These are phyloP conservation scores for Tylopilus subfusipes DNA, from an alignment of 768 basidiomycete genomes.

Conservation along the genomic window DNA sequence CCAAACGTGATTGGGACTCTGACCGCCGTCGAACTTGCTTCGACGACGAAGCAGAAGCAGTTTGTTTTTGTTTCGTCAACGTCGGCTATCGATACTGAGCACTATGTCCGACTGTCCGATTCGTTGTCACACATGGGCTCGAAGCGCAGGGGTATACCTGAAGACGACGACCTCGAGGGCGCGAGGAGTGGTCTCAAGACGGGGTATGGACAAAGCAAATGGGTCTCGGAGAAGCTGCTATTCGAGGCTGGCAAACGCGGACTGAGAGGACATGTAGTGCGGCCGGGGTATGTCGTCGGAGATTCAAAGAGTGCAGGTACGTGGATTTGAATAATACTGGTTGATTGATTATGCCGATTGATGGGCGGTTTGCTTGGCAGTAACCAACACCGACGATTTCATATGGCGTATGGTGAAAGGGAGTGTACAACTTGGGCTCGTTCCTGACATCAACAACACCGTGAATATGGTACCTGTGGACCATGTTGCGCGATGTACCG, in stretches of 20 bases:
- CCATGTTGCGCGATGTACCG: slow-evolving; percentile 82
- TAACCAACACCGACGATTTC: slow-evolving; percentile 99
- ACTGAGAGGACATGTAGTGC: slow-evolving; percentile 77
- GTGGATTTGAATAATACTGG: slow-evolving; percentile 17
- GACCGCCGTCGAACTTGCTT: slow-evolving; percentile 76
- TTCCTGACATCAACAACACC: slow-evolving; percentile 97
- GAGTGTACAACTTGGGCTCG: slow-evolving; percentile 94
- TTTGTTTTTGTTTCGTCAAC: slow-evolving; percentile 94
- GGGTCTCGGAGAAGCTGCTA: slow-evolving; percentile 95
- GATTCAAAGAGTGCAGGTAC: slow-evolving; percentile 83
- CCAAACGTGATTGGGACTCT: slow-evolving; percentile 93
- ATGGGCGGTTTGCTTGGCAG: slow-evolving; percentile 36
- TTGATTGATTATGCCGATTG: slow-evolving; percentile 1
- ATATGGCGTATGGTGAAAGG: slow-evolving; percentile 98
- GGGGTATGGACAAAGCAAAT: slow-evolving; percentile 97
- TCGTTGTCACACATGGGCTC: slow-evolving; percentile 42
- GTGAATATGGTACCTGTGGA: slow-evolving; percentile 99
- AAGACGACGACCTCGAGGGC: slow-evolving; percentile 85
- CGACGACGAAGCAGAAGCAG: slow-evolving; percentile 67
- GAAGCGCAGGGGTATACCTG: slow-evolving; percentile 68
- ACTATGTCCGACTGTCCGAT: slow-evolving; percentile 87
- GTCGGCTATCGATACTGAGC: slow-evolving; percentile 87
- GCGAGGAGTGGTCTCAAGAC: slow-evolving; percentile 72
- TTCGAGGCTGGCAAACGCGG: slow-evolving; percentile 90
- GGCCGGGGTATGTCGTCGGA: slow-evolving; percentile 96